These are phyloP conservation scores for Coniochaeta hoffmannii DNA, from an alignment of 2,329 filamentous ascomycete genomes.

Conservation along the genomic window DNA sequence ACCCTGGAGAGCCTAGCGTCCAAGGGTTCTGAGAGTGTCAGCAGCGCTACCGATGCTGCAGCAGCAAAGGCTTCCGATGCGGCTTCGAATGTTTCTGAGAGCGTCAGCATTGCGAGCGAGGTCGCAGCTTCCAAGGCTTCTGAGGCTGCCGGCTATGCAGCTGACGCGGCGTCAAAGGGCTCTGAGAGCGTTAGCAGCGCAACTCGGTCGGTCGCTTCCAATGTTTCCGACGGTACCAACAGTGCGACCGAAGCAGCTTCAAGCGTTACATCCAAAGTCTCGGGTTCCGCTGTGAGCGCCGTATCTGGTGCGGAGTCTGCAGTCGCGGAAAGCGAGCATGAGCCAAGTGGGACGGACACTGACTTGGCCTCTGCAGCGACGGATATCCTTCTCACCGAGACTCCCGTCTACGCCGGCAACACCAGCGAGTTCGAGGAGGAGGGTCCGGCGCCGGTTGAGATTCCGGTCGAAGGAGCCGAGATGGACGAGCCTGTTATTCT, in stretches of 20 bases:
- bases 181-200: background rate
- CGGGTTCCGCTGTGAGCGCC: conserved; percentile 5
- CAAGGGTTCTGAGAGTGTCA: conserved; percentile 8
- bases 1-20: background rate
- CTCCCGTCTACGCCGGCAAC: conserved; percentile 21
- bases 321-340: conserved; percentile 13
- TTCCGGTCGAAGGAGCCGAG: conserved; percentile 15
- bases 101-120: background rate
- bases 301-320: conserved; percentile 3
- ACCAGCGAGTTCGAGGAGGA: conserved; percentile 11
- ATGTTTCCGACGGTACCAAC: conserved; percentile 8
- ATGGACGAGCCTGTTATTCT: conserved; percentile 11
- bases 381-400: conserved; percentile 22
- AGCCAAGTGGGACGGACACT: conserved; percentile 12
- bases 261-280: conserved; percentile 11
- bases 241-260: conserved; percentile 9
- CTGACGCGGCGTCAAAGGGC: background rate
- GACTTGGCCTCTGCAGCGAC: conserved; percentile 13
- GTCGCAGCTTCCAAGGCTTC: conserved; percentile 4
- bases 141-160: conserved; percentile 7
- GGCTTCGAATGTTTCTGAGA: background rate
- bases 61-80: background rate
- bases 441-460: conserved; percentile 11
- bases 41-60: conserved; percentile 7
- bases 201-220: background rate